Base-by-base conservation (phyloP, 2,329 filamentous ascomycete species). In the Penicillium sp. region DNA sequence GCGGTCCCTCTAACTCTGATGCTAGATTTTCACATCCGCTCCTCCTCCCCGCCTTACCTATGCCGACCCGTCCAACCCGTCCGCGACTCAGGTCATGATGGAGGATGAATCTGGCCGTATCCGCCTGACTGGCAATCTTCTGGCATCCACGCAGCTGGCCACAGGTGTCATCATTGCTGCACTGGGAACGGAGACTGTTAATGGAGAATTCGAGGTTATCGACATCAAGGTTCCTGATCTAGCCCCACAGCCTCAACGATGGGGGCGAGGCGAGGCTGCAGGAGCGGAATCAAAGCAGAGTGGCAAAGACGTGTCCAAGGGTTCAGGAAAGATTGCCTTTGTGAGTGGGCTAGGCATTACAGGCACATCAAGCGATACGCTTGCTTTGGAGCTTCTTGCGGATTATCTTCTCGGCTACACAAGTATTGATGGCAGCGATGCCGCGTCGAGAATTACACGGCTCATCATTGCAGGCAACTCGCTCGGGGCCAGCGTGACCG, bases 71-170 rank as follows among this genome's bases (percentile, higher is more conserved):
- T 73, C 75, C 13, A 69, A 79, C 50, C 77, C 75, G 19, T 71
- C 72, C 12, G 64, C 66, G 24, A 87, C 92, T 53, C 81, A 87
- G 63, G 86, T 92, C 68, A 96, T 96, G 88, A 82, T 99, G 42
- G 95, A 99, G 77, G 95, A 99, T 76, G 94, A 98, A 77, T 97
- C 93, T 0, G 95, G 95, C 51, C 89, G 96, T 26, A 83, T 99
- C 68, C 86, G 89, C 22, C 81, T 99, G 8, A 89, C 90, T 0
- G 95, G 95, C 3, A 84, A 86, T 45, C 77, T 87, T 22, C 80
- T 99, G 53, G 82, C 85, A 65, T 84, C 85, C 0, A 84, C 90
- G 26, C 83, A 92, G 63, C 85, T 98, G 8, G 94, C 97, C 2
- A 99, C 95, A 0, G 95, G 95, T 28, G 96, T 92, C 70, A 93